Percentiles rank a stretch among this genome's conserved stretches.
Evolutionary conservation across 305 asterid species (phyloP).

Genomic region (Vinca major): DNA sequence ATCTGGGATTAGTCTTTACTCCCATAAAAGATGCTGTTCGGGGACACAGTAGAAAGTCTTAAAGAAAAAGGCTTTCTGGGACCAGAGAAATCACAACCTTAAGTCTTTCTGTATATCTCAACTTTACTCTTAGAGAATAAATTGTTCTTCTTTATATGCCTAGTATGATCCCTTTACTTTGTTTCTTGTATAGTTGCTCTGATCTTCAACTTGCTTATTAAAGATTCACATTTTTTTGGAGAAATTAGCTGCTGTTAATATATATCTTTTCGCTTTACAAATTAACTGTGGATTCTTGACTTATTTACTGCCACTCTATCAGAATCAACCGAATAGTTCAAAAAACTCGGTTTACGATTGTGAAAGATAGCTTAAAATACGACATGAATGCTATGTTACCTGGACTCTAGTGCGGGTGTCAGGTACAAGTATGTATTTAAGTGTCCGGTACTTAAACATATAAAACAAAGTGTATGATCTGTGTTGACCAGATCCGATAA

Average conservation of each 20-base stretch:
- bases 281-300: no score
- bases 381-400: background rate
- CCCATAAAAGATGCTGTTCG: slow-evolving; percentile 68
- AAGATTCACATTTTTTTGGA: slow-evolving; percentile 9
- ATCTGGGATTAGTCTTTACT: slow-evolving; percentile 58
- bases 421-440: no score
- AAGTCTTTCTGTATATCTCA: background rate
- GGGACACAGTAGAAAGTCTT: slow-evolving; percentile 53
- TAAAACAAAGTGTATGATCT: no score
- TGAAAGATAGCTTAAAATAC: slow-evolving; percentile 12
- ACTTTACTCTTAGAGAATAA: background rate
- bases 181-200: background rate
- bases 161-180: background rate
- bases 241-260: slow-evolving; percentile 7
- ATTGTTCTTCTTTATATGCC: background rate
- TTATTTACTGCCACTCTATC: slow-evolving; percentile 2
- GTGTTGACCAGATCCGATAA: no score
- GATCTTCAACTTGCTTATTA: slow-evolving; percentile 8
- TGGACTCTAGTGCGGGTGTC: no score
- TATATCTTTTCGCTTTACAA: no score
- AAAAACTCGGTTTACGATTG: slow-evolving; percentile 23
- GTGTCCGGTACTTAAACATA: no score
- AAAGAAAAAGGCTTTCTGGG: slow-evolving; percentile 38
- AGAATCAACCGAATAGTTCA: slow-evolving; percentile 23
- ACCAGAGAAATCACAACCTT: slow-evolving; percentile 27